phyloP scores from a whole-genome alignment of 1,139 yeast species.

The Protomyces inouyei region DNA sequence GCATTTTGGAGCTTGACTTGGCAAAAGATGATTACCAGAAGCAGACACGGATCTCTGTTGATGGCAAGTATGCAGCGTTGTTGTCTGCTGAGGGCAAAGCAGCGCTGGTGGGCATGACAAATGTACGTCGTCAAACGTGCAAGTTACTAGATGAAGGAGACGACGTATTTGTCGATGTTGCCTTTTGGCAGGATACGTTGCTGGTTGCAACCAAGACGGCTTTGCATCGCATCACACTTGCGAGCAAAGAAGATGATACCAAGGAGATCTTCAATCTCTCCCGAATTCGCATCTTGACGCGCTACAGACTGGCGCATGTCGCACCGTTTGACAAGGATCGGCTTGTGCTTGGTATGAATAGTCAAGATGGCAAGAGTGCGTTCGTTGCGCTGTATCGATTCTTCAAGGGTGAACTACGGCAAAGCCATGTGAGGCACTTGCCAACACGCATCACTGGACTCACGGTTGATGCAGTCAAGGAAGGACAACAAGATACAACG shows the following conservation, averaged over 20 bases:
- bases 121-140: not conserved
- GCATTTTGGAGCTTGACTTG: constrained; percentile 5
- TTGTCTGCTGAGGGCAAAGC: constrained; percentile 14
- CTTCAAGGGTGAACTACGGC: constrained; percentile 10
- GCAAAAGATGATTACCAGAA: constrained; percentile 19
- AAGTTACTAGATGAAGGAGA: not conserved
- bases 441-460: constrained; percentile 2
- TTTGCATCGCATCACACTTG: not conserved
- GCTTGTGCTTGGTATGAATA: constrained; percentile 9
- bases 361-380: not conserved
- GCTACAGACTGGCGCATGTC: not conserved
- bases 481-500: not conserved
- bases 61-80: constrained; percentile 18
- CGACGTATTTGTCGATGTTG: constrained; percentile 8
- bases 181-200: constrained; percentile 6
- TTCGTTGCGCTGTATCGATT: constrained; percentile 14
- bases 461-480: not conserved
- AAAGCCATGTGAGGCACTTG: constrained; percentile 4
- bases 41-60: constrained; percentile 9
- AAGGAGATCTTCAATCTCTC: not conserved
- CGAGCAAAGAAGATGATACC: not conserved
- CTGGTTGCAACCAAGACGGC: not conserved
- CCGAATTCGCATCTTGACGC: constrained; percentile 2
- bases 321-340: not conserved
- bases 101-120: constrained; percentile 8